These are phyloP conservation scores for Aspergillus cavernicola DNA, from an alignment of 495 filamentous ascomycete genomes.

Conservation along the genomic window DNA sequence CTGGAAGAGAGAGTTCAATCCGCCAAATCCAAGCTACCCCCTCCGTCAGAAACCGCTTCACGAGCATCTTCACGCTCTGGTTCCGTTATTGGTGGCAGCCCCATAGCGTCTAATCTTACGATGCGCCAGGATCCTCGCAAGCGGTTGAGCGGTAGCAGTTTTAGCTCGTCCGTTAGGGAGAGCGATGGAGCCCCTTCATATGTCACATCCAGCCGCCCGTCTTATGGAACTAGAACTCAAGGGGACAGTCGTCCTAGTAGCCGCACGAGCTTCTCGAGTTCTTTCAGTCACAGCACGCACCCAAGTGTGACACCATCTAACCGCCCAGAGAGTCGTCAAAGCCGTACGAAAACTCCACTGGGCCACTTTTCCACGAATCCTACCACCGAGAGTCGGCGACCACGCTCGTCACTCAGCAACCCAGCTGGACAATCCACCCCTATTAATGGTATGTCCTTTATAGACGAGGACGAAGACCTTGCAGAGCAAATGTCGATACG, in stretches of 20 bases:
- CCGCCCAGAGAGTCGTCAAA: constrained; percentile 66
- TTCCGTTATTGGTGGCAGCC: constrained; percentile 47
- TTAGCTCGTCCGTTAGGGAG: constrained; percentile 51
- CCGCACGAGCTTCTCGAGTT: constrained; percentile 43
- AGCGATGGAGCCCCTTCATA: constrained; percentile 45
- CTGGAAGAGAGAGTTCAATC: constrained; percentile 90
- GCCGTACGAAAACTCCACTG: constrained; percentile 62
- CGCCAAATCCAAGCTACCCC: constrained; percentile 88
- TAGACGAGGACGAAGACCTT: constrained; percentile 41
- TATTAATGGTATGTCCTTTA: constrained; percentile 38
- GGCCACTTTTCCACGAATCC: constrained; percentile 48
- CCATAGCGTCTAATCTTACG: constrained; percentile 71
- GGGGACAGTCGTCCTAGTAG: constrained; percentile 48
- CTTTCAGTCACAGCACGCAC: constrained; percentile 41
- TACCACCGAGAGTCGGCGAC: constrained; percentile 43
- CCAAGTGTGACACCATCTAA: constrained; percentile 26
- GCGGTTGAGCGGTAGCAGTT: constrained; percentile 57
- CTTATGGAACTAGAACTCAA: constrained; percentile 42
- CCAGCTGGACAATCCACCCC: constrained; percentile 31
- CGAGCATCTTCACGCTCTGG: constrained; percentile 66
- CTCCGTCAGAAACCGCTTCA: constrained; percentile 74
- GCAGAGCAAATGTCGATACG: constrained; percentile 35
- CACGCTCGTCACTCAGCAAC: constrained; percentile 47
- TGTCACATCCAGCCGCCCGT: constrained; percentile 43
- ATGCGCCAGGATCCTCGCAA: constrained; percentile 70